Percentiles rank a stretch among this genome's conserved stretches.
phyloP scores from a whole-genome alignment of 768 basidiomycete genomes.

The Cantharellus cinnabarinus region DNA sequence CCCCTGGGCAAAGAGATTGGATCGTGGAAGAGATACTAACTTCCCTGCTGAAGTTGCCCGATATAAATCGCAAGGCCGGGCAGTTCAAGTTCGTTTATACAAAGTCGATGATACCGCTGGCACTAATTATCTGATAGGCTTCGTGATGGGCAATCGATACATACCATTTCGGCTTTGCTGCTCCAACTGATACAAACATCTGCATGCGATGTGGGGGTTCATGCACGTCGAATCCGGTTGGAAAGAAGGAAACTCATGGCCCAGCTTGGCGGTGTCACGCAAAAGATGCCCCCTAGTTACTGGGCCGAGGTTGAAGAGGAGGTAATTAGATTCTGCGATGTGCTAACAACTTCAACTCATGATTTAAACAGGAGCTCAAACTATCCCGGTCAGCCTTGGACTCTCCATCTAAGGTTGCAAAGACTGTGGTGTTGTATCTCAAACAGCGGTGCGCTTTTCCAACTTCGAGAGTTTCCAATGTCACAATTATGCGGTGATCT shows the following conservation, averaged over 20 bases:
- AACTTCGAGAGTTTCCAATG: background rate
- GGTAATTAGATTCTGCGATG: slow-evolving; percentile 18
- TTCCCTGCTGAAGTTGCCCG: slow-evolving; percentile 75
- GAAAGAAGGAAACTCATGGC: slow-evolving; percentile 32
- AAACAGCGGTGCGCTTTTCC: slow-evolving; percentile 31
- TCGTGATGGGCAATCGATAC: slow-evolving; percentile 75
- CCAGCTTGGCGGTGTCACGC: slow-evolving; percentile 15
- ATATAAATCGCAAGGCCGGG: slow-evolving; percentile 74
- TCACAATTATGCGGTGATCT: slow-evolving; percentile 3
- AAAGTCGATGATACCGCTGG: background rate
- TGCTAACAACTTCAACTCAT: background rate
- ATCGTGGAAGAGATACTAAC: slow-evolving; percentile 94
- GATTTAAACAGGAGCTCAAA: slow-evolving; percentile 34
- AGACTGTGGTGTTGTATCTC: slow-evolving; percentile 61
- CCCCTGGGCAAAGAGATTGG: slow-evolving; percentile 83
- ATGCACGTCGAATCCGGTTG: slow-evolving; percentile 40
- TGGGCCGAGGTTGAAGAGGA: slow-evolving; percentile 48
- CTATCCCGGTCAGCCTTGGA: slow-evolving; percentile 56
- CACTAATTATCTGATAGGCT: slow-evolving; percentile 28
- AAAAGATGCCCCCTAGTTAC: slow-evolving; percentile 20
- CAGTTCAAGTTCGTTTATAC: slow-evolving; percentile 50
- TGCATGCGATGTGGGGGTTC: slow-evolving; percentile 64
- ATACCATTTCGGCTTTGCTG: slow-evolving; percentile 81
- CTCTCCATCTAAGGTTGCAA: slow-evolving; percentile 66
- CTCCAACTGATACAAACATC: slow-evolving; percentile 95